A percentile compares a stretch with the other conserved stretches of the same genome.
These are phyloP conservation scores for Limtongia smithiae DNA, from an alignment of 805 yeast genomes.

Conservation along the genomic window DNA sequence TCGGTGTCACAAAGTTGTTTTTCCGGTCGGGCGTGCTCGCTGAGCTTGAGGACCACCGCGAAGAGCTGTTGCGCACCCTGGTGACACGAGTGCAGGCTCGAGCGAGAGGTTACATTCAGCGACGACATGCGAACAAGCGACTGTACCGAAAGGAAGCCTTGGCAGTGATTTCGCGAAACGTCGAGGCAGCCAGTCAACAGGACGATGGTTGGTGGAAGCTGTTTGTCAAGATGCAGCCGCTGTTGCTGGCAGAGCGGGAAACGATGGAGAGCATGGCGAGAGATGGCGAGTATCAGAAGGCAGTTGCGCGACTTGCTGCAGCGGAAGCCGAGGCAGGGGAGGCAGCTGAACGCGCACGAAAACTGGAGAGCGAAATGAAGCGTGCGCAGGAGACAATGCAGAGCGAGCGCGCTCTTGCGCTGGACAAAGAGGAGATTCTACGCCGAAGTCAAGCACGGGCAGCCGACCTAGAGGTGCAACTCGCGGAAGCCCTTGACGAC, in stretches of 20 bases:
- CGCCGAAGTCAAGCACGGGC: slow-evolving; percentile 45
- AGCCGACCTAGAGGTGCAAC: slow-evolving; percentile 36
- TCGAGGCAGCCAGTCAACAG: slow-evolving; percentile 45
- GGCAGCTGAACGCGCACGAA: slow-evolving; percentile 30
- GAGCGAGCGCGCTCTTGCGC: slow-evolving; percentile 44
- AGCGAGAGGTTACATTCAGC: slow-evolving; percentile 59
- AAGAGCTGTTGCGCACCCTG: slow-evolving; percentile 52
- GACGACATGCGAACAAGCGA: slow-evolving; percentile 47
- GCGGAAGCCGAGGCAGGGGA: slow-evolving; percentile 35
- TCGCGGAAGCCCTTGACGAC: slow-evolving; percentile 35
- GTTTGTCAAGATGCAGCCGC: slow-evolving; percentile 67
- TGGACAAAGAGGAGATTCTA: slow-evolving; percentile 49
- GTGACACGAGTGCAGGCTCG: slow-evolving; percentile 61
- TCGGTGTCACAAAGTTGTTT: slow-evolving; percentile 70
- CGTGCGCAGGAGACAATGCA: slow-evolving; percentile 38
- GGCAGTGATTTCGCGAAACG: slow-evolving; percentile 59
- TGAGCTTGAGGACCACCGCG: slow-evolving; percentile 72
- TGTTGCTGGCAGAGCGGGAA: slow-evolving; percentile 61
- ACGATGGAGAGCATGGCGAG: slow-evolving; percentile 43
- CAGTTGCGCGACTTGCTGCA: slow-evolving; percentile 36
- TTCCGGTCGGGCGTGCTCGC: slow-evolving; percentile 77
- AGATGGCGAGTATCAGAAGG: slow-evolving; percentile 26
- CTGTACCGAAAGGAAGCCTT: slow-evolving; percentile 68
- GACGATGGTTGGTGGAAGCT: slow-evolving; percentile 84
- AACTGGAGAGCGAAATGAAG: slow-evolving; percentile 33